Base-by-base conservation (phyloP, 1,284 basidiomycete species). In the Rugosomyces carneus region DNA sequence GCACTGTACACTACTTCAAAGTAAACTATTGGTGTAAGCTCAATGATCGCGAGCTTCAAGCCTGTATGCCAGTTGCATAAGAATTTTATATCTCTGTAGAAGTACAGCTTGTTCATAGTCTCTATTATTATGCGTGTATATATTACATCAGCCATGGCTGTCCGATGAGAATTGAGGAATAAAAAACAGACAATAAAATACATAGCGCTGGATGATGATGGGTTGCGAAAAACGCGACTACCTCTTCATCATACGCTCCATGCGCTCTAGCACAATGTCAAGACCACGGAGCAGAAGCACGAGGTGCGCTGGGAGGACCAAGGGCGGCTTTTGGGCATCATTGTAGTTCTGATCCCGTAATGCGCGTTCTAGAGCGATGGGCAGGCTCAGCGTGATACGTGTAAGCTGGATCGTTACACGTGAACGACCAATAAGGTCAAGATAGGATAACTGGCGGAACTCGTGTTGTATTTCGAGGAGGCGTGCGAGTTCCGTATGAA, bases 381-480 rank as follows among this genome's bases (percentile, higher is more conserved):
- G 89, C 6, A 91, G 76, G 44, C 73, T 77, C 47, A 93, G 73
- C 10, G 87, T 86, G 55, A 90, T 83, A n/a, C 89, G 75, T 1
- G 84, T 85, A 40, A 93, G 74, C 53, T 86, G 82, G 26, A 91
- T 76, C 11, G 85, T 85, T 20, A 92, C 69, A 4, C 86, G 75
- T 1, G 83, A 80, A 10, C 89, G 80, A n/a, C 84, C 82, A 38
- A 81, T 71, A 49, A 93, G 67, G 61, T 91, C 84, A 54, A 91
- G 78, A 59, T 89, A 91, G 7, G 84, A 79, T 29, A 92, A 74
- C 47, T 80, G 75, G 26, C 82, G 78, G 51, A 93, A 81, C 3
- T 79, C 77, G 53, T 83, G 78, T 57, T 91, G 88, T 10, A 90
- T 76, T 59, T 91, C 89, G 53, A 90, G 76, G 6, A 90, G 74